These are phyloP conservation scores for Tricharina praecox DNA, from an alignment of 495 filamentous ascomycete species.

Conservation along the genomic window DNA sequence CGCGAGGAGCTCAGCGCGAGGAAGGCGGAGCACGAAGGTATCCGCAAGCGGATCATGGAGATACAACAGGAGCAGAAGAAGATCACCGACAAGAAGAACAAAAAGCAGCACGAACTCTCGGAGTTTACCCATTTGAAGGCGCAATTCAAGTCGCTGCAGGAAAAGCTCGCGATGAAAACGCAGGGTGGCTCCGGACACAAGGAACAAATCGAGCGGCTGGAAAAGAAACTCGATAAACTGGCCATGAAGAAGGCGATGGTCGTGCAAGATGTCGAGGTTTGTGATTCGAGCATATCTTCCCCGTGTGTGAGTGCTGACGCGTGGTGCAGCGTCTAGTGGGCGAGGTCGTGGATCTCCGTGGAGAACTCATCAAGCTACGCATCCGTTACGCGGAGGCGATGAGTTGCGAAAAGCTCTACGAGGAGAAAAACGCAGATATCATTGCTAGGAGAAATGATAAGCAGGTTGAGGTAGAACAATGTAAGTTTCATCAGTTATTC, in stretches of 20 bases:
- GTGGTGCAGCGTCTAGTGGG: constrained; percentile 14
- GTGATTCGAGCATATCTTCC: constrained; percentile 11
- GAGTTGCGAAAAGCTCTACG: constrained; percentile 53
- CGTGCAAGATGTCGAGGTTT: constrained; percentile 47
- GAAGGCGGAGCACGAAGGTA: neutral
- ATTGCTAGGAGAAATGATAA: constrained; percentile 38
- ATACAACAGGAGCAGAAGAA: constrained; percentile 1
- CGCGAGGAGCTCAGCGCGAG: constrained; percentile 21
- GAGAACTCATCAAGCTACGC: constrained; percentile 47
- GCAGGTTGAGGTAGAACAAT: constrained; percentile 27
- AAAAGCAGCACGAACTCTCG: constrained; percentile 15
- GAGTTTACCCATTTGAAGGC: constrained; percentile 16
- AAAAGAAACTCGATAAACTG: constrained; percentile 38
- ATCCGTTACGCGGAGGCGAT: constrained; percentile 57
- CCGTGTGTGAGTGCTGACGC: constrained; percentile 2
- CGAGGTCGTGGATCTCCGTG: constrained; percentile 30
- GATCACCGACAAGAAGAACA: constrained; percentile 20
- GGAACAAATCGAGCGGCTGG: constrained; percentile 28
- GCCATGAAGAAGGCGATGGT: constrained; percentile 45
- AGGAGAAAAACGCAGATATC: constrained; percentile 34
- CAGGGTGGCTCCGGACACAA: constrained; percentile 15
- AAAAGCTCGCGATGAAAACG: constrained; percentile 15
- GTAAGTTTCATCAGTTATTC: too few relatives aligned
- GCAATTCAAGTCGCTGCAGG: constrained; percentile 18
- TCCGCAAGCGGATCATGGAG: neutral